Evolutionary conservation across 768 basidiomycete species (phyloP).

Genomic region (Tylopilus intermedius): DNA sequence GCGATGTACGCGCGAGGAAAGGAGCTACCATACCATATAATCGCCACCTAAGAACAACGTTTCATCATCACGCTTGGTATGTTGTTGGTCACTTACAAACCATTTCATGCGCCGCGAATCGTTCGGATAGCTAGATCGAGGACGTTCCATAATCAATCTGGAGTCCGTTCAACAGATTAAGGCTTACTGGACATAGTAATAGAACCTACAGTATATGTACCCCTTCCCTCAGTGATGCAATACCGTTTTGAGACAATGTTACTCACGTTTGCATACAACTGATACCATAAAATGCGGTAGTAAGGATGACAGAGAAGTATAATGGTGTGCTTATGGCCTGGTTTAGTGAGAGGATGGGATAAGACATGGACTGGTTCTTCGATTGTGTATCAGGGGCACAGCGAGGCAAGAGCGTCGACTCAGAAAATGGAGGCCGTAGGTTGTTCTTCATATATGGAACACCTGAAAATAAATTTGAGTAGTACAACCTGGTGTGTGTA

Average conservation of each 20-base stretch:
- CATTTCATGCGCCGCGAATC: conserved; percentile 3
- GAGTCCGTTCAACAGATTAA: fast-evolving
- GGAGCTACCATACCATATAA: conserved; percentile 1
- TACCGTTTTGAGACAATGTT: not conserved
- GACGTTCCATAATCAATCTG: not conserved
- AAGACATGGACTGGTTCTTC: not conserved
- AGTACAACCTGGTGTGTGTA: too few species aligned
- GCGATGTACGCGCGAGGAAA: too few species aligned
- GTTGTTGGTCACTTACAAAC: not conserved
- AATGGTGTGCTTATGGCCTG: not conserved
- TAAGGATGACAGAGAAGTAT: not conserved
- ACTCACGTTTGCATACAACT: conserved; percentile 16
- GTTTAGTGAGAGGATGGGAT: not conserved
- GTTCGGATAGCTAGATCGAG: not conserved
- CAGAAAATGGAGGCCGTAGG: too few species aligned
- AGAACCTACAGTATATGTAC: not conserved
- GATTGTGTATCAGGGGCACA: too few species aligned
- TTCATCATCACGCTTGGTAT: not conserved
- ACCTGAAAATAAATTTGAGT: too few species aligned
- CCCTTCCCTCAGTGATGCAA: too few species aligned
- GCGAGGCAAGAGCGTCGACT: too few species aligned
- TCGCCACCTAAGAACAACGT: conserved; percentile 1
- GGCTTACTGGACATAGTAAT: conserved; percentile 7
- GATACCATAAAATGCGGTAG: not conserved
- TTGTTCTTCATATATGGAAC: too few species aligned